A percentile compares a stretch with the other conserved stretches of the same genome.
Evolutionary conservation across 169 alveolate species (phyloP).

Genomic region (Pseudocohnilembus persalinus): DNA sequence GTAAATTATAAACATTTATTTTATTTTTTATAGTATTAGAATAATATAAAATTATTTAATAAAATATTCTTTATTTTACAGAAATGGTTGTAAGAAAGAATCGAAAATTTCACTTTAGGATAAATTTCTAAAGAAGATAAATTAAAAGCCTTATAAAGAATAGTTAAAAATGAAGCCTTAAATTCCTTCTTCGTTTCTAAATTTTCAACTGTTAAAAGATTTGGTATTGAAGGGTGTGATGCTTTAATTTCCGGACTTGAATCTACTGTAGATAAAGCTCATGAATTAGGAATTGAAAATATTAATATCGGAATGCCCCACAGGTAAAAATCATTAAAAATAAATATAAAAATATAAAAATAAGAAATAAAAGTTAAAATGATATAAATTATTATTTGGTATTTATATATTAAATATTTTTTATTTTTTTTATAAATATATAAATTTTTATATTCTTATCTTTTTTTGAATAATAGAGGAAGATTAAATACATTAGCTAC

Average conservation of each 20-base stretch:
- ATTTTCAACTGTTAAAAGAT: slow-evolving; percentile 92
- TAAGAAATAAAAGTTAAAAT: no score
- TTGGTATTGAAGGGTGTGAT: slow-evolving; percentile 95
- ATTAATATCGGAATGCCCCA: slow-evolving; percentile 95
- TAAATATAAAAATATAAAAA: no score
- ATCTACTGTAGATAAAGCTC: slow-evolving; percentile 57
- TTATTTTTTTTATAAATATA: no score
- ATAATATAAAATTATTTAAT: no score
- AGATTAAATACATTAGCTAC: slow-evolving; percentile 91
- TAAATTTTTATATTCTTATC: no score
- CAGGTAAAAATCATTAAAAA: no score
- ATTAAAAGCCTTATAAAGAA: slow-evolving; percentile 44
- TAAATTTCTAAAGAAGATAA: slow-evolving; percentile 29
- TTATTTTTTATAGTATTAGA: not conserved
- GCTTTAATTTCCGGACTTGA: slow-evolving; percentile 85
- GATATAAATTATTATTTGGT: no score
- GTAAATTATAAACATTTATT: not conserved
- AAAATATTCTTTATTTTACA: no score
- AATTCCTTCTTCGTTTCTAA: slow-evolving; percentile 70
- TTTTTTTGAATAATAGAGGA: no score
- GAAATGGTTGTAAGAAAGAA: slow-evolving; percentile 61
- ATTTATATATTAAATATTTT: no score
- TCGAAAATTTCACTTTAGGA: slow-evolving; percentile 55
- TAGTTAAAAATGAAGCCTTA: slow-evolving; percentile 71
- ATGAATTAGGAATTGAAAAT: slow-evolving; percentile 78